Evolutionary conservation across 2,329 filamentous ascomycete genomes (phyloP), one percentile per base, ranked within the genome.

Genomic region (Scorias spongiosa): DNA sequence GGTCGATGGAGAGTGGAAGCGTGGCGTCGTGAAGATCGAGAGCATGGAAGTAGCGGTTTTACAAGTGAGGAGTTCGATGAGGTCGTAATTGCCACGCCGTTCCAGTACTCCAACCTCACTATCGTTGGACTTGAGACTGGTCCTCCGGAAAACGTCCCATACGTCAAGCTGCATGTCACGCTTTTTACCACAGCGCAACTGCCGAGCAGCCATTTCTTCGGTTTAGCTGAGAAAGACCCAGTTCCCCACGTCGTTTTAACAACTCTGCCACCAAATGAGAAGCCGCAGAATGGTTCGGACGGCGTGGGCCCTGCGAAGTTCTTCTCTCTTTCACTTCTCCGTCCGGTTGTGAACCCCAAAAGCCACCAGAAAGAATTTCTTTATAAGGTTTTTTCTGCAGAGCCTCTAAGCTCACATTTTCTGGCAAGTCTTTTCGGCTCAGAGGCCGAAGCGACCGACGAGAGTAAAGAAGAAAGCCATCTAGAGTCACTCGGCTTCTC

Each of bases 111-210:
- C 44, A 69, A 75, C 45, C 81, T 96, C 54, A 63, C 61, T 5
- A 62, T 80, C 45, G 56, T 60, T 1, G 59, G 65, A 10, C 60
- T 64, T 0, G 40, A 53, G 43, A 18, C 2, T 28, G 68, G 73
- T 29, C 62, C 66, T 3, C 86, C 93, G 1, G 82, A 91, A 51
- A 62, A 74, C 39, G 80, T 95, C n/a, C 83, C 85, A 0, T 98
- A 95, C 59, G 84, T 86, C 2, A 74, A 75, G 40, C 72, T 96
- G 0, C 81, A 96, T 56, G 89, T 95, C 42, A 96, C 89, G 0
- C 75, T 96, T 1, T 89, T 98, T 55, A 72, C 88, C 0, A 84
- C 86, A 0, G 78, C 84, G 0, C 75, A 79, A 52, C 71, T 66
- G n/a, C 72, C 93, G n/a, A 79, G 75, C 15, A 73, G 82, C 0